Evolutionary conservation across 176 grass and related monocot genomes (phyloP), one percentile per base, ranked within the genome.

Genomic region (Oryza glumipatula): DNA sequence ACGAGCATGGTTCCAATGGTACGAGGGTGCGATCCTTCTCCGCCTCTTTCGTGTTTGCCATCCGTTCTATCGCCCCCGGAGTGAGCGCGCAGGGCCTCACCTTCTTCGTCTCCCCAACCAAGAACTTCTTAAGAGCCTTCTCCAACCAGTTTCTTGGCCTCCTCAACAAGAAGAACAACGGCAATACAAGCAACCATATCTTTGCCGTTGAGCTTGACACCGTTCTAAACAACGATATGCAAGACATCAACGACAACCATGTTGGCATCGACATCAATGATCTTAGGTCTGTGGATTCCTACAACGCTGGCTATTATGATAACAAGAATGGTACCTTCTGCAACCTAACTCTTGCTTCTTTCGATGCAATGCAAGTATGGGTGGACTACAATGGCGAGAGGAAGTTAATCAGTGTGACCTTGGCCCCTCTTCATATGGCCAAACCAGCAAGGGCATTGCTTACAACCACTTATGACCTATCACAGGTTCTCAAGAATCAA

Each of bases 161-260:
- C 75, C 61, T 77, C 54, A 77, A 13, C 75, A 64, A 16, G 45
- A 46, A 67, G 3, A 56, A 71, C 2, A 83, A 64, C 0, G 61
- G 81, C 13, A 84, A 84, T 15, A 6, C 63, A 0, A 84, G 45
- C 13, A 84, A 76, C 24, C 72, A 84, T 35, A 76, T 84, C 30
- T 76, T 84, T 14, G 73, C 65, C 2, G 16, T 77, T 3, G 74
- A 85, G 48, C 65, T 85, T 6, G 35, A 85, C 47, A 85, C 83
- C 7, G 16, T 69, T 30, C 65, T 69, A 3, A 77, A 41, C 49
- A 30, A 9, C 1, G 65, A 84, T 21, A 9, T 60, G 60, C 1
- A 5, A 9, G 80, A 82, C 23, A 82, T 82, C 68, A 64, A 30
- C 1, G 5, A 73, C 23, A 73, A 33, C 9, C 79, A 72, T 35